These are phyloP conservation scores for Salicornia ramosissima DNA, from an alignment of 148 eudicot species.

Conservation along the genomic window DNA sequence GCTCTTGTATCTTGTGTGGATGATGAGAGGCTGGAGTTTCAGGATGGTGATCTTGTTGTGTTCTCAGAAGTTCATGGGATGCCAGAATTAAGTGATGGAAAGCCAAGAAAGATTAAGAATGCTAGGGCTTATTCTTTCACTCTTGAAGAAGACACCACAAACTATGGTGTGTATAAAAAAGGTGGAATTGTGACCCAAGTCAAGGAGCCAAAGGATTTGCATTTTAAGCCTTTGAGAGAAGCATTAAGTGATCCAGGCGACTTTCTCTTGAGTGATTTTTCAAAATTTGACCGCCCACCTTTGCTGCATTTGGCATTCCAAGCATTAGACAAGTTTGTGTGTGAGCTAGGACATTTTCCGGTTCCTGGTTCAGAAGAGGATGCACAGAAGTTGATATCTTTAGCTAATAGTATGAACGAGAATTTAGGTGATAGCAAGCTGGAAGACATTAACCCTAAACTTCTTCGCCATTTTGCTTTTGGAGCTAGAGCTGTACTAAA, in stretches of 20 bases:
- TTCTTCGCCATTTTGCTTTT: constrained; percentile 66
- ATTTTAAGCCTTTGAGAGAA: constrained; percentile 62
- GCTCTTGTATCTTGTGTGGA: constrained; percentile 72
- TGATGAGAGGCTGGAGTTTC: constrained; percentile 73
- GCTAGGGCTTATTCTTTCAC: constrained; percentile 63
- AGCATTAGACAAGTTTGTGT: constrained; percentile 59
- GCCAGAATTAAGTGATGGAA: constrained; percentile 73
- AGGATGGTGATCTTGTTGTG: constrained; percentile 71
- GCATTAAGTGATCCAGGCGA: constrained; percentile 74
- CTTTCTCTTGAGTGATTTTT: constrained; percentile 64
- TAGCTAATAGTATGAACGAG: constrained; percentile 45
- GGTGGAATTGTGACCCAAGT: constrained; percentile 76
- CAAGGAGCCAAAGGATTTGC: constrained; percentile 58
- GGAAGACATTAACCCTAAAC: constrained; percentile 64
- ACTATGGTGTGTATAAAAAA: constrained; percentile 50
- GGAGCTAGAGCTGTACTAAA: constrained; percentile 90
- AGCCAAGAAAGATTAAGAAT: constrained; percentile 60
- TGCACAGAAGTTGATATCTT: constrained; percentile 60
- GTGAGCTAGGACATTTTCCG: constrained; percentile 50
- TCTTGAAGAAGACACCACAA: constrained; percentile 67
- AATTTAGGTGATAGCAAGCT: constrained; percentile 45
- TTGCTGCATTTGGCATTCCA: constrained; percentile 68
- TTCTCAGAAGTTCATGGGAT: constrained; percentile 72
- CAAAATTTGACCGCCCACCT: constrained; percentile 72
- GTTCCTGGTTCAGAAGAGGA: constrained; percentile 70